These are phyloP conservation scores for Globisporangium viniferum DNA, from an alignment of 352 stramenopile genomes.

Conservation along the genomic window DNA sequence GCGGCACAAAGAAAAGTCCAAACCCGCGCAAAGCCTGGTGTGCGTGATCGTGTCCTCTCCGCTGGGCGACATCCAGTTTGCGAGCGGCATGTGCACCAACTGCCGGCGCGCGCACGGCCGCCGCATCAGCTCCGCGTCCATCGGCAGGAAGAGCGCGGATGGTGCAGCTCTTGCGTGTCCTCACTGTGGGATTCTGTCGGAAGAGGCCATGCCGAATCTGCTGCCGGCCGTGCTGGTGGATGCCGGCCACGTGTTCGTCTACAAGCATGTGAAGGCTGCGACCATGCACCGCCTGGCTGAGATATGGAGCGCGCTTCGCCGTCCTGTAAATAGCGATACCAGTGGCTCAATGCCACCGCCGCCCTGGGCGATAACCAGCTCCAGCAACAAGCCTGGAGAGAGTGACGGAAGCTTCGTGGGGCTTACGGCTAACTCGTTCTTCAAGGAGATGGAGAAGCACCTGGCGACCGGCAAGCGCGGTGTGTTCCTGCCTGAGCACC, in stretches of 20 bases:
- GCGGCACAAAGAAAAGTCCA: slow-evolving; percentile 33
- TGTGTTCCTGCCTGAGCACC: slow-evolving; percentile 37
- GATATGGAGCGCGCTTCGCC: slow-evolving; percentile 7
- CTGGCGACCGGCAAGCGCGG: slow-evolving; percentile 47
- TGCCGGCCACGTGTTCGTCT: slow-evolving; percentile 17
- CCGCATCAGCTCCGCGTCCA: slow-evolving; percentile 34
- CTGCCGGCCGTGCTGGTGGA: slow-evolving; percentile 10
- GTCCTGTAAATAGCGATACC: not conserved
- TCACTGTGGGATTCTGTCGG: slow-evolving; percentile 46
- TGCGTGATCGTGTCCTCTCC: slow-evolving; percentile 48
- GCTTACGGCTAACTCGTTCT: slow-evolving; percentile 61
- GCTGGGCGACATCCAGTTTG: slow-evolving; percentile 36
- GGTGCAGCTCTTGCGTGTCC: slow-evolving; percentile 39
- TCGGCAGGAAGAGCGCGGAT: slow-evolving; percentile 10
- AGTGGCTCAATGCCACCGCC: too few species aligned
- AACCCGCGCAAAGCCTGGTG: slow-evolving; percentile 28
- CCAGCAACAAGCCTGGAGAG: slow-evolving; percentile 13
- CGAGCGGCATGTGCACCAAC: slow-evolving; percentile 42
- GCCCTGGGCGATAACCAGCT: not conserved
- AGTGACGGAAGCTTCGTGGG: slow-evolving; percentile 28
- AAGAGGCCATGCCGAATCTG: slow-evolving; percentile 1
- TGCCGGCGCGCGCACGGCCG: slow-evolving; percentile 51
- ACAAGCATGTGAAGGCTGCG: slow-evolving; percentile 24
- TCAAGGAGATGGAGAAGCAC: slow-evolving; percentile 51
- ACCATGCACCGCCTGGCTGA: slow-evolving; percentile 28